Evolutionary conservation across 768 basidiomycete species (phyloP).

Genomic region (Artomyces pyxidatus): DNA sequence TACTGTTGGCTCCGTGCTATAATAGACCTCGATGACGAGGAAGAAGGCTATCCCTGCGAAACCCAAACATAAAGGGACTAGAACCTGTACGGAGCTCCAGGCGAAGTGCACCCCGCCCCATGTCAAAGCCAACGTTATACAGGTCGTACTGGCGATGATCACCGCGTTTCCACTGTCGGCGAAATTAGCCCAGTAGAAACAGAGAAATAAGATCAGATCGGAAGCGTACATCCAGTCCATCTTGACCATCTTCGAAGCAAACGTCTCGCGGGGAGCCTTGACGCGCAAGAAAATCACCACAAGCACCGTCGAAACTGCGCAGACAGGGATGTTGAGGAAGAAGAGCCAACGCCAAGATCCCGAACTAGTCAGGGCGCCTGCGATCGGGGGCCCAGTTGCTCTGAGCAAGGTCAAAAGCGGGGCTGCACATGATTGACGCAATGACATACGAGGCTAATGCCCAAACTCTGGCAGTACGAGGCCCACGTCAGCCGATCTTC

Average conservation of each 20-base stretch:
- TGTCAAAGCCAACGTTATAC: conserved; percentile 25
- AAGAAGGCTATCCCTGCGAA: conserved; percentile 27
- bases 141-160: conserved; percentile 22
- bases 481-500: no score
- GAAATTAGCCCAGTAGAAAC: not conserved
- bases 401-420: conserved; percentile 13
- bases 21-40: conserved; percentile 26
- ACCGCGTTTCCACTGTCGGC: conserved; percentile 27
- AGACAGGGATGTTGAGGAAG: conserved; percentile 30
- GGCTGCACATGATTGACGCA: no score
- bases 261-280: conserved; percentile 23
- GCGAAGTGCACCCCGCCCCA: conserved; percentile 34
- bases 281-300: conserved; percentile 24
- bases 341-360: conserved; percentile 5
- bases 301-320: conserved; percentile 19
- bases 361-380: no score
- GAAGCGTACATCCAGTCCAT: conserved; percentile 34
- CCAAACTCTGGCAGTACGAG: no score
- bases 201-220: conserved; percentile 4
- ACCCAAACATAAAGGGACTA: conserved; percentile 34
- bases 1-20: conserved; percentile 27
- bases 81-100: conserved; percentile 31
- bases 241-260: conserved; percentile 22
- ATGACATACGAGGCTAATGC: no score
- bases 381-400: conserved; percentile 18